phyloP scores from a whole-genome alignment of 1,284 basidiomycete species.

The Abortiporus biennis region DNA sequence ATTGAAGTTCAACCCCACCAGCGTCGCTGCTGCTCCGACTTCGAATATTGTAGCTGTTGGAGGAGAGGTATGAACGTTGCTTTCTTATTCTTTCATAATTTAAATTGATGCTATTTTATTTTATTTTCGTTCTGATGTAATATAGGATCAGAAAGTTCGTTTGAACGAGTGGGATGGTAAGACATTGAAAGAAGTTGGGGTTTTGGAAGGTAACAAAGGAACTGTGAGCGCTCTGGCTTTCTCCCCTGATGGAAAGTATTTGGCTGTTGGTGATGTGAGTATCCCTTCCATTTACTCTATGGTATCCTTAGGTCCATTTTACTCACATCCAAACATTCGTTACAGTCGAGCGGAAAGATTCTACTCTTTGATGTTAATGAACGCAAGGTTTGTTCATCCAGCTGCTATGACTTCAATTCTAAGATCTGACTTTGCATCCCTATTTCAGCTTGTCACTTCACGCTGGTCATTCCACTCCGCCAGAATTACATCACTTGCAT shows the following conservation, averaged over 20 bases:
- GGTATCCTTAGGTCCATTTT: constrained; percentile 1
- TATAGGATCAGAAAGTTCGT: constrained; percentile 69
- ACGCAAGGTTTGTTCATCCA: constrained; percentile 40
- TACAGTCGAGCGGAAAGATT: constrained; percentile 72
- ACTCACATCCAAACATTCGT: background rate
- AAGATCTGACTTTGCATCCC: background rate
- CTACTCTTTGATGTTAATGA: constrained; percentile 70
- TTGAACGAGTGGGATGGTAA: constrained; percentile 70
- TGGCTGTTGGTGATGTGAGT: constrained; percentile 80
- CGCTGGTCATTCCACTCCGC: constrained; percentile 90
- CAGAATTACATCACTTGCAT: constrained; percentile 76
- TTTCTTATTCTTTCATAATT: constrained; percentile 1
- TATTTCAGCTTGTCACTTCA: constrained; percentile 48
- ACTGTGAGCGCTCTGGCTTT: constrained; percentile 77
- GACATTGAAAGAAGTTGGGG: constrained; percentile 43
- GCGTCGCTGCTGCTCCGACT: constrained; percentile 50
- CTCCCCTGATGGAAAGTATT: constrained; percentile 67
- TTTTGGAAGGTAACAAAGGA: constrained; percentile 69
- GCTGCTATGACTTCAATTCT: background rate
- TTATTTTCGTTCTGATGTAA: background rate
- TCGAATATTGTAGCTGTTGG: constrained; percentile 65
- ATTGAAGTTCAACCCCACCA: constrained; percentile 48
- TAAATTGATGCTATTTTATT: background rate
- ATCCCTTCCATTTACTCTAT: constrained; percentile 2
- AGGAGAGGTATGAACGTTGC: constrained; percentile 48